Conservation (phyloP, 495 filamentous ascomycete species). For the Neurospora sp. region DNA sequence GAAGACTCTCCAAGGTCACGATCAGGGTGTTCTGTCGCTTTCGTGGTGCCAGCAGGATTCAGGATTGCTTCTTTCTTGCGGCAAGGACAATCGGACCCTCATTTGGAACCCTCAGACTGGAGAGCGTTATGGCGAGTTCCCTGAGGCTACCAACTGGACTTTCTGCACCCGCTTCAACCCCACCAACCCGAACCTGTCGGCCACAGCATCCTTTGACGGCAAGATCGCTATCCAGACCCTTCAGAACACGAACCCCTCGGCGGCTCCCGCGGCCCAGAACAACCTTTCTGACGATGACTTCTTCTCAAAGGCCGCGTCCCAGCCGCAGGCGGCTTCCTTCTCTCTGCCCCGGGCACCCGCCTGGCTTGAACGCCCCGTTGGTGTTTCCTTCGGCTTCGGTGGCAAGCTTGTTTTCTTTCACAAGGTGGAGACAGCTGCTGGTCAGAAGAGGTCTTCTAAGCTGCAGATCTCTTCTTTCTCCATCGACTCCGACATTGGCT, state of each 20-base stretch:
- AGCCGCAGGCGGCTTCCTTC: slow-evolving; percentile 82
- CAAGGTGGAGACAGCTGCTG: slow-evolving; percentile 42
- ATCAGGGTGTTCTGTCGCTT: slow-evolving; percentile 84
- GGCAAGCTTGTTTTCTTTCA: slow-evolving; percentile 81
- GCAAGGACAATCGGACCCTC: slow-evolving; percentile 92
- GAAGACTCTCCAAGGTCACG: slow-evolving; percentile 75
- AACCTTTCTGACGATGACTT: slow-evolving; percentile 88
- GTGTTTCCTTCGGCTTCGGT: slow-evolving; percentile 91
- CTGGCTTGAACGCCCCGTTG: slow-evolving; percentile 79
- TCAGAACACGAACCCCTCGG: slow-evolving; percentile 71
- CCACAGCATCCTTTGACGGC: slow-evolving; percentile 93
- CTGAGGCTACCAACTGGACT: slow-evolving; percentile 96
- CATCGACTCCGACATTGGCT: slow-evolving; percentile 76
- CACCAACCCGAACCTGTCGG: slow-evolving; percentile 78
- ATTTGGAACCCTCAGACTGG: slow-evolving; percentile 95
- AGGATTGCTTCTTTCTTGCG: slow-evolving; percentile 83
- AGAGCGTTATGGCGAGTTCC: slow-evolving; percentile 79
- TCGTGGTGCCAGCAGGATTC: slow-evolving; percentile 94
- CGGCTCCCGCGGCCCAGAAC: slow-evolving; percentile 42
- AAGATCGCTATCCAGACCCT: slow-evolving; percentile 87
- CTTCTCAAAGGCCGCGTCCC: slow-evolving; percentile 84
- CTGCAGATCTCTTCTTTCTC: slow-evolving; percentile 78
- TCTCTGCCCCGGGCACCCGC: slow-evolving; percentile 76
- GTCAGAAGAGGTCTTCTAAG: slow-evolving; percentile 56
- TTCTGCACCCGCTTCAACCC: slow-evolving; percentile 95